These are phyloP conservation scores for Puccinia coronata DNA, from an alignment of 1,284 basidiomycete genomes.

Conservation along the genomic window DNA sequence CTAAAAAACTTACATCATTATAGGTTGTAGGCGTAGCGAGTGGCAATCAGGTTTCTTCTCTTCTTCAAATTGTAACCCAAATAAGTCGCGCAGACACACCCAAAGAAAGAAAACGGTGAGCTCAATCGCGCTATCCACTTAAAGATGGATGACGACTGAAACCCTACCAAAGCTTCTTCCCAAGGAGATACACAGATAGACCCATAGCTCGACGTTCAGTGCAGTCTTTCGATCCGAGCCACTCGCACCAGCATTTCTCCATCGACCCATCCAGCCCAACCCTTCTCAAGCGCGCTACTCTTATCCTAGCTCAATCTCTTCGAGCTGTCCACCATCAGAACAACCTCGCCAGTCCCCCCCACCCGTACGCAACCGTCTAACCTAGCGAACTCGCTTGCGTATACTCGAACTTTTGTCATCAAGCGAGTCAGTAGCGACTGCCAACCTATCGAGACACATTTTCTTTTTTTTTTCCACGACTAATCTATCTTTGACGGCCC, in stretches of 20 bases:
- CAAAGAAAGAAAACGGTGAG: background rate
- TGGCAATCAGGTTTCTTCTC: background rate
- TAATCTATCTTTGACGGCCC: no score
- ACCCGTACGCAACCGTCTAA: background rate
- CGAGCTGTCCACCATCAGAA: background rate
- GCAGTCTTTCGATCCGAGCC: constrained; percentile 9
- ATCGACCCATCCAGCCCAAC: constrained; percentile 7
- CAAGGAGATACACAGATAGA: background rate
- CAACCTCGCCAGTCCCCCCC: background rate
- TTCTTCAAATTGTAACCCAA: background rate
- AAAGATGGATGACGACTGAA: background rate
- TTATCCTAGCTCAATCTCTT: background rate
- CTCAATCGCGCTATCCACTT: background rate
- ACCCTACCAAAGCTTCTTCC: background rate
- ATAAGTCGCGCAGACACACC: background rate
- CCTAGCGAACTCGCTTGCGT: background rate
- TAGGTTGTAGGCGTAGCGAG: no score
- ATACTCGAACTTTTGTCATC: background rate
- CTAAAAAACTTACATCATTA: background rate
- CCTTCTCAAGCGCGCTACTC: background rate
- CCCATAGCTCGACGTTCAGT: background rate
- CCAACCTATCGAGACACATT: background rate
- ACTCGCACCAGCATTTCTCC: background rate
- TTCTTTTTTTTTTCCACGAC: no score
- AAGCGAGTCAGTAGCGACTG: background rate